Base-by-base conservation (phyloP, 1,284 basidiomycete genomes). In the Moesziomyces sp. region DNA sequence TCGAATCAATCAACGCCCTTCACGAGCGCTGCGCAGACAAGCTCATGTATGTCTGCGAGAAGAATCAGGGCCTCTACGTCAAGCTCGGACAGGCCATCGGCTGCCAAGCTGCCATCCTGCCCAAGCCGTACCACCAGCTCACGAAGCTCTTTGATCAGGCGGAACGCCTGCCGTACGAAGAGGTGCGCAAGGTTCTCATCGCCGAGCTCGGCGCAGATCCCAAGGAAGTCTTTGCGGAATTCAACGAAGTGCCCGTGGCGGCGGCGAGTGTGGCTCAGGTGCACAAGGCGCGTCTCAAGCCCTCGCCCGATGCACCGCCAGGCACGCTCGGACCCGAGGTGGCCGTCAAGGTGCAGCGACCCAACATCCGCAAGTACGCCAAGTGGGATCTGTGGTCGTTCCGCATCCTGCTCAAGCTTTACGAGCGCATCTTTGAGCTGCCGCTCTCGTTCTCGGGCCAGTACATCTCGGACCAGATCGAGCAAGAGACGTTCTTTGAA, bases 1-100 rank as follows among this genome's bases (percentile, higher is more conserved):
- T 66, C 53, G 67, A 74, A 23, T 68, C 64, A 47, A 73, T 77
- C 64, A 76, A 72, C n/a, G 72, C 75, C 3, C 61, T 81, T 0
- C 80, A 81, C 67, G 74, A 80, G 46, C 58, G 80, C 18, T 74
- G 74, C 24, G 80, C 80, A 2, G 63, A 72, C 13, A 55, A 74
- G 19, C 70, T 81, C 21, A 64, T 80, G 52, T 60, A 57, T 13
- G 68, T 79, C 14, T 81, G 80, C 67, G 80, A 80, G 26, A 58
- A 59, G 51, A 81, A 81, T 50, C 68, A 72, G 46, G 78, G 80
- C 8, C 68, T 81, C 18, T 79, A 78, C 53, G 59, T 78, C 63
- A 81, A 81, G 48, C 57, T 81, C 8, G 78, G 75, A 18, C 80
- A 81, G 58, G 80, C 78, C 5, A 76, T 81, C 51, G 80, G 72